Evolutionary conservation across 495 filamentous ascomycete species (phyloP), one percentile per base, ranked within the genome.

Genomic region (Penicillium argentinense): DNA sequence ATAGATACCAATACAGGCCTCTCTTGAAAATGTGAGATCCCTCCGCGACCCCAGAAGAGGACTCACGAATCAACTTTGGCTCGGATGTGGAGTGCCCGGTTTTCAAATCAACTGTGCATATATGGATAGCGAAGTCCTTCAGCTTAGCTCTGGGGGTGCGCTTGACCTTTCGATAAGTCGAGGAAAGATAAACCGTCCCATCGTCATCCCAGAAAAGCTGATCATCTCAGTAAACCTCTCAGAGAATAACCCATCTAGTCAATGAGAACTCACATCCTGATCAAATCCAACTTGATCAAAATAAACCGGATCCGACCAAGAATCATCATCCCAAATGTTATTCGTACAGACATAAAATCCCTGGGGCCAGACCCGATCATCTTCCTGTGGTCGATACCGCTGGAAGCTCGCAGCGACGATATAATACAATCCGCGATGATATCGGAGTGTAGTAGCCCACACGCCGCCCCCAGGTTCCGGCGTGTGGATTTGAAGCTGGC

Each of bases 11-110:
- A 60, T 77, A 86, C 0, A 70, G 78, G 40, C 80, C 80, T 17
- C 81, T 79, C 42, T 76, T 77, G 60, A 83, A 85, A 24, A 87
- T 66, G 42, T 86, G 84, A 1, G 84, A 83, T 5, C 82, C 84
- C 62, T 86, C 84, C 0, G 82, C 77, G 3, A 72, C 73, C 0
- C 71, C 62, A 0, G 74, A 76, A 13, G 71, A 66, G 3, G 81
- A 82, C 39, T 78, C 79, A 61, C 79, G 80, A 34, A 84, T 73
- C 5, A 68, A 65, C 9, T 62, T 66, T 1, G 70, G 66, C 16
- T 60, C 59, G 1, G 63, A 64, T 0, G 66, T 64, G 3, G 66
- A 66, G 14, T 51, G 40, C 1, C 71, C 71, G 0, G 65, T 69
- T 2, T 43, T 41, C 5, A 76, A 43, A 40, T 74, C 65, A 11